Evolutionary conservation across 2,329 filamentous ascomycete species (phyloP), one percentile per base, ranked within the genome.

Genomic region (Colletotrichum aenigma): DNA sequence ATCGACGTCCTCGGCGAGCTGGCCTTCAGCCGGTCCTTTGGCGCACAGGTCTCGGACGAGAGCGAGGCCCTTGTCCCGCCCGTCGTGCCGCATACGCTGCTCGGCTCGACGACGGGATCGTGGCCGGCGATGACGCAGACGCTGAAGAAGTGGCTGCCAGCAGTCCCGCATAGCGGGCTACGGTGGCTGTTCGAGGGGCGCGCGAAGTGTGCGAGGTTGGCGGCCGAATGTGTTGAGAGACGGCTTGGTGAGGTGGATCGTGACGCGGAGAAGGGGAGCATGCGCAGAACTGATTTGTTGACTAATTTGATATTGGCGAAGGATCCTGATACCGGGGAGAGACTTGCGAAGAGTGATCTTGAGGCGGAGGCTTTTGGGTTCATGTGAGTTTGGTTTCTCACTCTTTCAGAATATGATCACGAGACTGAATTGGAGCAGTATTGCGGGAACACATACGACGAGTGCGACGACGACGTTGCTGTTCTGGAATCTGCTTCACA

Each of bases 311-410:
- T 85, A 10, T n/a, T 80, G 16, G 83, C 84, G 1, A 82, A 79
- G 28, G 74, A 85, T 67, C 84, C 84, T 2, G 82, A 84, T n/a
- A 84, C 83, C 2, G 83, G 83, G 0, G 79, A 80, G 36, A 70
- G 56, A 3, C 75, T 85, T n/a, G 79, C 78, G 1, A 77, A 79
- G 52, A 69, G 48, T 3, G 83, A 85, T 34, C 73, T 85, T 1
- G 80, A 83, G 66, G 81, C 83, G 0, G 83, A 85, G 64, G 83
- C 83, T 5, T 85, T 85, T 77, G 83, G 81, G 2, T 83, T 84
- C 65, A 83, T 85, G 83, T 83, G 78, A 77, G 79, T 76, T 21
- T 28, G 26, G 26, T 28, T 28, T 28, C 26, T 24, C 26, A 28
- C 26, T 7, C 26, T 28, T 6, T 28, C 6, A 6, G 6, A 2